Conservation (phyloP, 164 flowering plant species). For the Stephania yunnanensis region DNA sequence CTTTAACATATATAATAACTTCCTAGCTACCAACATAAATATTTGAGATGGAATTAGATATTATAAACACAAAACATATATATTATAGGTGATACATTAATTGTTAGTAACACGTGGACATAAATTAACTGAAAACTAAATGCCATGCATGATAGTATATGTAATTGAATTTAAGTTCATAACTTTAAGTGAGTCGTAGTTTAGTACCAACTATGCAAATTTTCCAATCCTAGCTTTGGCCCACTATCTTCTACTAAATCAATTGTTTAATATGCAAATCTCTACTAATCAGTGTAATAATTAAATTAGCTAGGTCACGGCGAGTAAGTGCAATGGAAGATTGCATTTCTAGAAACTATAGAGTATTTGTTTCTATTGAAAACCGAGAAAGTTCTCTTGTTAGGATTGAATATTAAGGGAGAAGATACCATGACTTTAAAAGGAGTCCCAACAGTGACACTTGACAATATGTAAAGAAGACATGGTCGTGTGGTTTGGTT, state of each 20-base stretch:
- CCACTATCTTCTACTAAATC: not conserved
- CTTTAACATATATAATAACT: too few species aligned
- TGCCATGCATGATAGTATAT: not conserved
- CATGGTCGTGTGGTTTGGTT: slow-evolving; percentile 17
- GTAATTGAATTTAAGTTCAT: not conserved
- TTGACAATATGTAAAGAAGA: not conserved
- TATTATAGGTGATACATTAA: too few species aligned
- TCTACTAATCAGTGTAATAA: too few species aligned
- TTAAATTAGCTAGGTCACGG: not conserved
- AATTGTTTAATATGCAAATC: not conserved
- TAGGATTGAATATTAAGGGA: slow-evolving; percentile 11
- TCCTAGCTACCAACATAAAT: too few species aligned
- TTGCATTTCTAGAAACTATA: slow-evolving; percentile 2
- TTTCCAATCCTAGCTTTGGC: not conserved
- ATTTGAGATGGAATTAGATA: too few species aligned
- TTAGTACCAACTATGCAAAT: not conserved
- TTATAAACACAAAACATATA: too few species aligned
- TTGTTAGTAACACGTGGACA: not conserved
- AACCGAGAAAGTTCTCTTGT: not conserved
- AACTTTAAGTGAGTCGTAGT: not conserved
- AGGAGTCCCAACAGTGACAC: not conserved
- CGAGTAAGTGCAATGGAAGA: not conserved
- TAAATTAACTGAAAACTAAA: not conserved
- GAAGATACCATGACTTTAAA: not conserved
- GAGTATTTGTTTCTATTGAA: not conserved